Conservation (phyloP, 768 basidiomycete species). For the Lentinula sp. region DNA sequence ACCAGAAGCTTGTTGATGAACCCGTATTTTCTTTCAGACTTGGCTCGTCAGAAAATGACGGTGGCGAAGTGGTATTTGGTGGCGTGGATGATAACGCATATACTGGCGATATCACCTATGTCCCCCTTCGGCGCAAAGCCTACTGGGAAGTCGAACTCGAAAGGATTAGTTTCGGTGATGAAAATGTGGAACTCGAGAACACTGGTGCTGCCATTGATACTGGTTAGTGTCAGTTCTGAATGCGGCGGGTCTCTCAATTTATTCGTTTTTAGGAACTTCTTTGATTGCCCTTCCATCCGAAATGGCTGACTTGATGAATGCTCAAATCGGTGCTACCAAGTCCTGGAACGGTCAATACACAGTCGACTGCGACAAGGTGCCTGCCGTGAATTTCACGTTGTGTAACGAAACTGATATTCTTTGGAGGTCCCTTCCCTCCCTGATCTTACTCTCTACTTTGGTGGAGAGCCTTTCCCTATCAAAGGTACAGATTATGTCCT, state of each 20-base stretch:
- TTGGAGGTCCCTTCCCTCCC: slow-evolving; percentile 68
- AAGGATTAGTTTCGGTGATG: slow-evolving; percentile 79
- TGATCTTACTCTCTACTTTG: slow-evolving; percentile 78
- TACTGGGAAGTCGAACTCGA: slow-evolving; percentile 98
- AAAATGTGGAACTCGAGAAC: slow-evolving; percentile 84
- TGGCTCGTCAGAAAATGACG: slow-evolving; percentile 80
- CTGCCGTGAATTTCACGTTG: no score
- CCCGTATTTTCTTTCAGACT: slow-evolving; percentile 95
- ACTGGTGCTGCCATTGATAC: slow-evolving; percentile 94
- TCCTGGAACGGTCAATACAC: slow-evolving; percentile 96
- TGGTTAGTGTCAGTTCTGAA: slow-evolving; percentile 33
- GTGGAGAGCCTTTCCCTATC: slow-evolving; percentile 73
- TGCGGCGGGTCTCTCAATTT: slow-evolving; percentile 5
- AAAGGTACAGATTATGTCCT: slow-evolving; percentile 86
- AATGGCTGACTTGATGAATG: slow-evolving; percentile 96
- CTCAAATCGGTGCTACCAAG: slow-evolving; percentile 89
- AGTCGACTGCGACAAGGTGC: slow-evolving; percentile 70
- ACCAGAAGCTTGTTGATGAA: slow-evolving; percentile 72
- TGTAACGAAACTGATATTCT: background rate
- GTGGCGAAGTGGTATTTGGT: slow-evolving; percentile 88
- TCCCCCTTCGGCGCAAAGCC: slow-evolving; percentile 89
- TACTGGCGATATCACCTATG: slow-evolving; percentile 77
- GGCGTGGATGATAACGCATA: slow-evolving; percentile 78
- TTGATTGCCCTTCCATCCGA: slow-evolving; percentile 92
- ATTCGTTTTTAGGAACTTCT: slow-evolving; percentile 62